Percentiles rank a stretch among this genome's conserved stretches.
Conservation (phyloP, 2,329 filamentous ascomycete species). For the Monosporascus cannonballus region DNA sequence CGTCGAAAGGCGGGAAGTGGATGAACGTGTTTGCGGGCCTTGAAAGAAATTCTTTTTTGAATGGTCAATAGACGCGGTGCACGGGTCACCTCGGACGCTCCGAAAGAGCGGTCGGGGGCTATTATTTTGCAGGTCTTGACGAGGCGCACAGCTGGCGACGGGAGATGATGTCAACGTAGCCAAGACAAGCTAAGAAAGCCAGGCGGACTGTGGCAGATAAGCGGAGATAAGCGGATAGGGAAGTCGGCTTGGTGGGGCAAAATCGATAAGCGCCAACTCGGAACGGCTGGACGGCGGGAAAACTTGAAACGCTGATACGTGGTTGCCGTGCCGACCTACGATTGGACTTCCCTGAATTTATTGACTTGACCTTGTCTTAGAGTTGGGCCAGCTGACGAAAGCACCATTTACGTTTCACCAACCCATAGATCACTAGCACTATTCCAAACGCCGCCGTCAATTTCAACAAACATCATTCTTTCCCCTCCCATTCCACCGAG, state of each 20-base stretch:
- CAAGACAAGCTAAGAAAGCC: too few relatives aligned
- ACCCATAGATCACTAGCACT: neutral
- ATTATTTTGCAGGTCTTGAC: too few relatives aligned
- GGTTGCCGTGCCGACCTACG: conserved; percentile 23
- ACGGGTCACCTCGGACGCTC: too few relatives aligned
- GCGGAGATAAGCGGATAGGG: too few relatives aligned
- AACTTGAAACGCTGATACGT: neutral
- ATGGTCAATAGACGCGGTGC: neutral
- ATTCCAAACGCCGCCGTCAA: neutral
- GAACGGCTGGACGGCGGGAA: neutral
- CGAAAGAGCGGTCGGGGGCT: too few relatives aligned
- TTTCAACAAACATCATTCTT: neutral
- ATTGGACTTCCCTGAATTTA: conserved; percentile 10
- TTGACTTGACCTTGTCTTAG: conserved; percentile 15
- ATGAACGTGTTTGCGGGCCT: neutral
- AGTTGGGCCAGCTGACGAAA: neutral
- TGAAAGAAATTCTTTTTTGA: neutral
- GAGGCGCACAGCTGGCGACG: too few relatives aligned
- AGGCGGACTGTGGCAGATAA: too few relatives aligned
- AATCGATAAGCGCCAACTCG: conserved; percentile 7
- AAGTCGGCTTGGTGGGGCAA: neutral
- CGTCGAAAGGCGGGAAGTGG: neutral
- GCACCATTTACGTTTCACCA: neutral
- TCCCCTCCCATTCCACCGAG: neutral
- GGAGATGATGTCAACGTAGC: too few relatives aligned